Evolutionary conservation across 805 yeast genomes (phyloP).

Genomic region (Nakazawaea molendinolei): DNA sequence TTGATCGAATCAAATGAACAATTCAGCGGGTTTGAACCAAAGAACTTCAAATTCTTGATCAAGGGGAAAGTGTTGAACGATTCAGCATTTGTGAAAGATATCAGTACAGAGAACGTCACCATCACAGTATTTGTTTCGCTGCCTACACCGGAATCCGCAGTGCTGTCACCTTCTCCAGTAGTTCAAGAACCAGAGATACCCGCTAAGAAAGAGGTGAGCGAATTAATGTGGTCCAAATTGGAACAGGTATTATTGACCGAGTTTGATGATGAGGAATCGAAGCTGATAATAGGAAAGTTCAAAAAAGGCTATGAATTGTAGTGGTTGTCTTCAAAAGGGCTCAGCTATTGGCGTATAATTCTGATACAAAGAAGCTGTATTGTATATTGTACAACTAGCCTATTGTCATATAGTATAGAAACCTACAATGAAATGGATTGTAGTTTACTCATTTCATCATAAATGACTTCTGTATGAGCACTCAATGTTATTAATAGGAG

Average conservation of each 20-base stretch:
- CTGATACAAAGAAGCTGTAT: too few relatives aligned
- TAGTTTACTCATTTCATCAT: too few relatives aligned
- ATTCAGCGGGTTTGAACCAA: conserved; percentile 20
- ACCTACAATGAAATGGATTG: not conserved
- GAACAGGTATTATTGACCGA: conserved; percentile 1
- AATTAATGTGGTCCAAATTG: not conserved
- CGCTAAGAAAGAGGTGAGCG: not conserved
- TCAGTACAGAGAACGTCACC: conserved; percentile 17
- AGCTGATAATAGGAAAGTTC: conserved; percentile 1
- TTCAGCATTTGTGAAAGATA: conserved; percentile 21
- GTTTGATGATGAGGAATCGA: not conserved
- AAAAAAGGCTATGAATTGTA: conserved; percentile 3
- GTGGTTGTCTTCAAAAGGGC: too few relatives aligned
- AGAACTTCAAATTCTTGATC: conserved; percentile 31
- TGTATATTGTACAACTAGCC: too few relatives aligned
- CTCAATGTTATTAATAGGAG: too few relatives aligned
- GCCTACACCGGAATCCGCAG: not conserved
- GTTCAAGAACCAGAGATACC: not conserved
- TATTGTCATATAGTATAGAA: not conserved
- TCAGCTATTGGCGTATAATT: too few relatives aligned
- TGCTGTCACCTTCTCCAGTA: not conserved
- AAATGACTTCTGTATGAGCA: too few relatives aligned
- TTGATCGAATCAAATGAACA: conserved; percentile 22
- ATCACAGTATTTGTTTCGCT: conserved; percentile 16
- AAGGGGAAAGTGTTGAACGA: conserved; percentile 38